A percentile compares a stretch with the other conserved stretches of the same genome.
Evolutionary conservation across 2,329 filamentous ascomycete species (phyloP).

Genomic region (Aspergillus tanneri): DNA sequence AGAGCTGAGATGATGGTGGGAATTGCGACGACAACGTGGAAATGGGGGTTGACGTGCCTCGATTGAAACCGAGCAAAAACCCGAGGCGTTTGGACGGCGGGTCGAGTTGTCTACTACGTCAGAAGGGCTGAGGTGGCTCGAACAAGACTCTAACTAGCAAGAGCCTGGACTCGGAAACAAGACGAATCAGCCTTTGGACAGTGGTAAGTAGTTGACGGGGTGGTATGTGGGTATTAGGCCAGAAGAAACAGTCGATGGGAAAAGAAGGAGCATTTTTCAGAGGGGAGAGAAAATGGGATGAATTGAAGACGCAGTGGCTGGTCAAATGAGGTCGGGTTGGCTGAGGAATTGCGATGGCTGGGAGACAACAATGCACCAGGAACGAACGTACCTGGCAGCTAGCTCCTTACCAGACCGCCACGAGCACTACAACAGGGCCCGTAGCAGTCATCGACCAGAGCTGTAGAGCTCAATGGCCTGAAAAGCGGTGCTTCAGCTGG

Average conservation of each 20-base stretch:
- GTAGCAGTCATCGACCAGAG: slow-evolving; percentile 23
- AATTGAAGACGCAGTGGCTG: slow-evolving; percentile 31
- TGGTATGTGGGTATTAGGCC: slow-evolving; percentile 28
- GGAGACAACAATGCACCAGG: slow-evolving; percentile 18
- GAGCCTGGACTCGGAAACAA: slow-evolving; percentile 11
- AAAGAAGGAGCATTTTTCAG: slow-evolving; percentile 15
- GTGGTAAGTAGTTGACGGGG: slow-evolving; percentile 14
- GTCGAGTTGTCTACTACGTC: slow-evolving; percentile 8
- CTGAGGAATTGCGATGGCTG: slow-evolving; percentile 43
- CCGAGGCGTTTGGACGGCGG: too few relatives aligned
- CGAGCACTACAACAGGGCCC: slow-evolving; percentile 18
- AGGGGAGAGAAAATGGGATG: too few relatives aligned
- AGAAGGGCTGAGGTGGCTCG: slow-evolving; percentile 9
- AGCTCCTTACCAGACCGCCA: slow-evolving; percentile 22
- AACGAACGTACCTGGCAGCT: slow-evolving; percentile 14
- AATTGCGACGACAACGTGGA: slow-evolving; percentile 36
- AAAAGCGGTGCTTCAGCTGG: too few relatives aligned
- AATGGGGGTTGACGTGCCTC: slow-evolving; percentile 10
- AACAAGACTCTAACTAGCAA: slow-evolving; percentile 8
- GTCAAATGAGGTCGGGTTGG: slow-evolving; percentile 24
- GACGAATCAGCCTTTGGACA: slow-evolving; percentile 12
- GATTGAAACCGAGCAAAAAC: too few relatives aligned
- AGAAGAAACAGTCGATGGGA: slow-evolving; percentile 11
- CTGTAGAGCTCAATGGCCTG: slow-evolving; percentile 19
- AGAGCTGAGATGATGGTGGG: slow-evolving; percentile 21